Evolutionary conservation across 2,329 filamentous ascomycete species (phyloP).

Genomic region (Fusarium torreyae): DNA sequence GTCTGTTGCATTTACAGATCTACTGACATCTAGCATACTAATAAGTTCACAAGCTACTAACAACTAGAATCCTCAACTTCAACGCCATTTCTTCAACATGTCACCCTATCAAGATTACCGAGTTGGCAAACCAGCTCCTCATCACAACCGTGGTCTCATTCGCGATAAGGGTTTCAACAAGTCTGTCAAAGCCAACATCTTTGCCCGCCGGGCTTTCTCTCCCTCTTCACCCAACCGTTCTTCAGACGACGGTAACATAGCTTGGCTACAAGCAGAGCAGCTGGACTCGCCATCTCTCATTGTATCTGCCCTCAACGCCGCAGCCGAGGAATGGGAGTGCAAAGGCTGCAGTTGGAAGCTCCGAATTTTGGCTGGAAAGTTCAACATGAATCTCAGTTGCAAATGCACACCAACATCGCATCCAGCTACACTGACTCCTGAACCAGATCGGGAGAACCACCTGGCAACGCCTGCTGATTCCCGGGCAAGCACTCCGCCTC

Average conservation of each 20-base stretch:
- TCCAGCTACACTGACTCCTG: background rate
- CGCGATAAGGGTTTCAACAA: background rate
- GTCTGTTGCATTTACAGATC: background rate
- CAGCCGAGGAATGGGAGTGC: constrained; percentile 23
- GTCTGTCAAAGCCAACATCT: background rate
- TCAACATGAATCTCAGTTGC: background rate
- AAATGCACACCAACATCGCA: background rate
- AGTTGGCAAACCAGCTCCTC: background rate
- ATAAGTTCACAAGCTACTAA: background rate
- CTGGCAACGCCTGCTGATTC: background rate
- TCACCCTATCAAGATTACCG: background rate
- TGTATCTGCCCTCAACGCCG: background rate
- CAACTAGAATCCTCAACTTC: background rate
- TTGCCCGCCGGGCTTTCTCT: constrained; percentile 14
- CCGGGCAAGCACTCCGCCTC: background rate
- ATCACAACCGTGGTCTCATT: background rate
- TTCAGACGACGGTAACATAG: background rate
- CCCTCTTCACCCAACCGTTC: background rate
- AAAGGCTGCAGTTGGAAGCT: constrained; percentile 20
- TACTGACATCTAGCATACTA: background rate
- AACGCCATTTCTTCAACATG: background rate
- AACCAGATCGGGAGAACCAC: background rate
- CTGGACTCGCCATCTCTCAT: constrained; percentile 7
- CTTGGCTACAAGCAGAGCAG: constrained; percentile 10
- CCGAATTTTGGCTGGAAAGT: constrained; percentile 4